phyloP scores from a whole-genome alignment of 768 basidiomycete genomes.

The Hirschioporus abietinus region DNA sequence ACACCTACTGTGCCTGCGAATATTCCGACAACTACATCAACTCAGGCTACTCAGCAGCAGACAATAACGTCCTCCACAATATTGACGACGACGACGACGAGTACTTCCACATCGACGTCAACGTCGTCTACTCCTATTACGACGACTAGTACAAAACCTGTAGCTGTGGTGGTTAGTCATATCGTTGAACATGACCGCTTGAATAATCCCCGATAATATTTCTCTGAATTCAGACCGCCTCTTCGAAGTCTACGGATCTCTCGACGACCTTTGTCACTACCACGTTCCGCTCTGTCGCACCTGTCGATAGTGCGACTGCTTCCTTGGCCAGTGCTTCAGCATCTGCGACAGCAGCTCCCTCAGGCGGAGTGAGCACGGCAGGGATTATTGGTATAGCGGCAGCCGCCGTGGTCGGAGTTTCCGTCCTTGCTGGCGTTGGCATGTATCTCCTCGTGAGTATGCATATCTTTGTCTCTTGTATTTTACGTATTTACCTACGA shows the following conservation, averaged over 20 bases:
- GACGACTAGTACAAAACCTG: background rate
- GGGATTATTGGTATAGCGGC: slow-evolving; percentile 1
- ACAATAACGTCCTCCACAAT: background rate
- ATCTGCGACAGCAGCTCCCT: slow-evolving; percentile 1
- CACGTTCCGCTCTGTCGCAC: background rate
- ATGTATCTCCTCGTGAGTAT: slow-evolving; percentile 32
- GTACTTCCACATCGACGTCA: background rate
- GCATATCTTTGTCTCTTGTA: background rate
- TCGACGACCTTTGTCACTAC: background rate
- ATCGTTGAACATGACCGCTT: background rate
- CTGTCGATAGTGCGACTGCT: background rate
- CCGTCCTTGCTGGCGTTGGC: slow-evolving; percentile 25
- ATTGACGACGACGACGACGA: background rate
- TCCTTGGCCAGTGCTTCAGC: background rate
- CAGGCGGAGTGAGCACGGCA: background rate
- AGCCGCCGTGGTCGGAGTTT: slow-evolving; percentile 28
- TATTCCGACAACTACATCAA: background rate
- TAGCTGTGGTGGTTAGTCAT: background rate
- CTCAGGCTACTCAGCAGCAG: background rate
- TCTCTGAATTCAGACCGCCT: background rate
- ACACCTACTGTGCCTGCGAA: background rate
- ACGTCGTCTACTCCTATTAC: background rate
- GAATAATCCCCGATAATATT: background rate
- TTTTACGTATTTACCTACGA: slow-evolving; percentile 1
- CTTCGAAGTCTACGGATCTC: background rate